phyloP scores from a whole-genome alignment of 2,329 filamentous ascomycete genomes.

The Pyrenochaeta sp. region DNA sequence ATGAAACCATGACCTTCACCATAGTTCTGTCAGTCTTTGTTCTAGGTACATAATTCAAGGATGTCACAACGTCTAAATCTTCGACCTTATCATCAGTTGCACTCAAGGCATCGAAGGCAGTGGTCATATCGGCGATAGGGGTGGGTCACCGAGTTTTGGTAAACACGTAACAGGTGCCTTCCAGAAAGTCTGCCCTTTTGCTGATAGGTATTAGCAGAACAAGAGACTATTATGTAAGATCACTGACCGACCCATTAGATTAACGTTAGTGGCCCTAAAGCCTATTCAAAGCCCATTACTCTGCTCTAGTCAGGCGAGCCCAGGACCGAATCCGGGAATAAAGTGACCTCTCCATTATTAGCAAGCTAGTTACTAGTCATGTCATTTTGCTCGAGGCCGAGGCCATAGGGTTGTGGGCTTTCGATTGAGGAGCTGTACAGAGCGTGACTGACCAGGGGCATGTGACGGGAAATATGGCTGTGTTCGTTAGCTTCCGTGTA shows the following conservation, averaged over 20 bases:
- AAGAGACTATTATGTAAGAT: not conserved
- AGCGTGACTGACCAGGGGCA: constrained; percentile 9
- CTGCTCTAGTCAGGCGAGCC: not conserved
- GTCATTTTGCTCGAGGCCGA: constrained; percentile 24
- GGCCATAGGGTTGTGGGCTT: constrained; percentile 16
- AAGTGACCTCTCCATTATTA: not conserved
- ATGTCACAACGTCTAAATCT: no score
- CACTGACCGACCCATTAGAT: not conserved
- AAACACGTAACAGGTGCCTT: no score
- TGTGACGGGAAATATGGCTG: constrained; percentile 1
- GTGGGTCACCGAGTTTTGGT: no score
- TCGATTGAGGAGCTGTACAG: constrained; percentile 11
- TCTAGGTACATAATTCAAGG: no score
- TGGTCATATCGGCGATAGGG: no score
- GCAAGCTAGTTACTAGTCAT: constrained; percentile 1
- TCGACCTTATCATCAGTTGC: no score
- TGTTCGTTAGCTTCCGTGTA: constrained; percentile 15
- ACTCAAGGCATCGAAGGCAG: no score
- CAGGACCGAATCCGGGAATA: constrained; percentile 3
- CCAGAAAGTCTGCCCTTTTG: no score
- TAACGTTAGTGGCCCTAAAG: not conserved
- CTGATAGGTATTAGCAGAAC: not conserved
- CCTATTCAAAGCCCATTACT: not conserved
- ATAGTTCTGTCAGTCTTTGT: no score
- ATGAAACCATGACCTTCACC: no score